Conservation (phyloP, 2,329 filamentous ascomycete genomes). For the Ophiocordyceps polyrhachis-furcata region DNA sequence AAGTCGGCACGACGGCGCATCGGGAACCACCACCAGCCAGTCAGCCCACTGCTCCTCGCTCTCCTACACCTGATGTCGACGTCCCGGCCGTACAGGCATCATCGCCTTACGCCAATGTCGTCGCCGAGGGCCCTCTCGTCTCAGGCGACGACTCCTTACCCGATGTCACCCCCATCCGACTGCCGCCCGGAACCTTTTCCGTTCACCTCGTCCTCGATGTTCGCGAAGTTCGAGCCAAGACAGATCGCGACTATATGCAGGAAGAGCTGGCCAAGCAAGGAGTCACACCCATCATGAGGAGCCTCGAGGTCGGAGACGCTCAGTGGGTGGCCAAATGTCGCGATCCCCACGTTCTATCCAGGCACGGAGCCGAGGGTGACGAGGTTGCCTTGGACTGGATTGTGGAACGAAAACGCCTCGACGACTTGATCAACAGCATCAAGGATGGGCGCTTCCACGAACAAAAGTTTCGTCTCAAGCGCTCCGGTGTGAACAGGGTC, state of each 20-base stretch:
- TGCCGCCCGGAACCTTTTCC: conserved; percentile 48
- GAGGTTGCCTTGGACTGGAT: conserved; percentile 67
- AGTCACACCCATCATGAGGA: conserved; percentile 45
- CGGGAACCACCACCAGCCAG: neutral
- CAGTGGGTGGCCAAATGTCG: conserved; percentile 63
- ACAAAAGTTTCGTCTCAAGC: conserved; percentile 62
- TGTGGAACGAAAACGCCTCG: conserved; percentile 61
- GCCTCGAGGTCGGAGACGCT: conserved; percentile 54
- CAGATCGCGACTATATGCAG: conserved; percentile 60
- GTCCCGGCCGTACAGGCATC: conserved; percentile 1
- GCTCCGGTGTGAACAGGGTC: conserved; percentile 56
- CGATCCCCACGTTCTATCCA: conserved; percentile 34
- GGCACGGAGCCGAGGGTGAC: conserved; percentile 40
- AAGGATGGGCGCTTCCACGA: conserved; percentile 70
- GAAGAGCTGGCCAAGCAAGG: conserved; percentile 50
- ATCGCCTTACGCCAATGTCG: conserved; percentile 18
- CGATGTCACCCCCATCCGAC: conserved; percentile 36
- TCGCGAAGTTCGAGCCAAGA: conserved; percentile 54
- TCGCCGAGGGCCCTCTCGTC: conserved; percentile 18
- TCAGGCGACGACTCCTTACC: conserved; percentile 18
- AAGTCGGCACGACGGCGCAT: neutral
- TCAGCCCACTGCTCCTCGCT: neutral
- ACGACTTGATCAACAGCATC: conserved; percentile 64
- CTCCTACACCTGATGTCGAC: neutral
- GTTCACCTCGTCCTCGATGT: conserved; percentile 57